Percentiles rank a stretch among this genome's conserved stretches.
Conservation (phyloP, 75 land plant genomes). For the Picea sitchensis region DNA sequence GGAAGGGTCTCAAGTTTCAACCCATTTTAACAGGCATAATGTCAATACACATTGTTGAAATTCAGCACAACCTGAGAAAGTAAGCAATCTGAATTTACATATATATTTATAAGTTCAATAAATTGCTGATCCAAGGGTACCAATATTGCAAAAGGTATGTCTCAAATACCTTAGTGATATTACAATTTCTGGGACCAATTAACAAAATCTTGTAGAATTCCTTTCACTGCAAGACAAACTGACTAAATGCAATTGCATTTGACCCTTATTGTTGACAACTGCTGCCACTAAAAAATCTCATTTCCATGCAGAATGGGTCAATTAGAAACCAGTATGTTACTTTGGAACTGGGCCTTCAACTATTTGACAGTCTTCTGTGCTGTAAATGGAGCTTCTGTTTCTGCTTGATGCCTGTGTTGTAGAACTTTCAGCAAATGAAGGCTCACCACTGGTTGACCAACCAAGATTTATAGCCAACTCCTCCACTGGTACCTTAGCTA, state of each 20-base stretch:
- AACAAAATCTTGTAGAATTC: background rate
- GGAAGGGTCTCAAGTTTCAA: too few relatives aligned
- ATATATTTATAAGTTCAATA: too few relatives aligned
- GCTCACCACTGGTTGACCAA: background rate
- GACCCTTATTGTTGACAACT: background rate
- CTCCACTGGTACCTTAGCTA: slow-evolving; percentile 81
- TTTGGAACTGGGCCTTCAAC: background rate
- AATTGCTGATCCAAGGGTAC: background rate
- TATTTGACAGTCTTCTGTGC: slow-evolving; percentile 2
- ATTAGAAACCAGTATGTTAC: background rate
- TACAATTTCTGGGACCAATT: background rate
- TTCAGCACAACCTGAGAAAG: too few relatives aligned
- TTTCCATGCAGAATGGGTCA: background rate
- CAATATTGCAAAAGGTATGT: background rate
- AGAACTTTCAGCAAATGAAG: slow-evolving; percentile 3
- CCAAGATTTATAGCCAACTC: slow-evolving; percentile 56
- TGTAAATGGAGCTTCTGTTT: slow-evolving; percentile 9
- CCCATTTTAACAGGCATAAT: too few relatives aligned
- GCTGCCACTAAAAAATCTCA: background rate
- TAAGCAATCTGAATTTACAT: too few relatives aligned
- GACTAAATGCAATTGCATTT: background rate
- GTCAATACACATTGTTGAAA: too few relatives aligned
- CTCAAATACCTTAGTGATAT: background rate
- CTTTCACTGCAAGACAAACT: background rate
- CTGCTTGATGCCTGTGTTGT: background rate